Percentiles rank a stretch among this genome's conserved stretches.
Evolutionary conservation across 1,284 basidiomycete genomes (phyloP).

Genomic region (Apiotrichum laibachii): DNA sequence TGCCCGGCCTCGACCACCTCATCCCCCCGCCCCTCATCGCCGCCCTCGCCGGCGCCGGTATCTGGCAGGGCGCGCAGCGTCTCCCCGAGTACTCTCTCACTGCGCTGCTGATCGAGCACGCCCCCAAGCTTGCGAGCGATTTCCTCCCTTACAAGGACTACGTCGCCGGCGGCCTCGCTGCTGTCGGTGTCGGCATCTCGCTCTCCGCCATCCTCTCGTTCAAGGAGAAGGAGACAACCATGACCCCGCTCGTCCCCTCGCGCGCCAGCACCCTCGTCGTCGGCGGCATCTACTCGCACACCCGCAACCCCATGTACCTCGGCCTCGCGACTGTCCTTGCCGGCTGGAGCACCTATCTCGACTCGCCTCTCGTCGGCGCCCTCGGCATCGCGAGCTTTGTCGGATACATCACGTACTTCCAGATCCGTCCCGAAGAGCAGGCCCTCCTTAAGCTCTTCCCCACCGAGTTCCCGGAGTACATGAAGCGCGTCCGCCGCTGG

Average conservation of each 20-base stretch:
- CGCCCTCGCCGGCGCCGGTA: not conserved
- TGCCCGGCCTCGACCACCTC: conserved; percentile 9
- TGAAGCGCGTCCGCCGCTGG: conserved; percentile 1
- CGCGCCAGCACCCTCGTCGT: not conserved
- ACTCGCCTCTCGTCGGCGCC: conserved; percentile 1
- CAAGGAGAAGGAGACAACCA: conserved; percentile 1
- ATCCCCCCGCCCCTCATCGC: conserved; percentile 9
- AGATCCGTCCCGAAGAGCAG: conserved; percentile 12
- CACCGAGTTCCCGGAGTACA: conserved; percentile 1
- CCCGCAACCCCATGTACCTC: conserved; percentile 16
- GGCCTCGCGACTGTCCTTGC: not conserved
- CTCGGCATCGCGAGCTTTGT: conserved; percentile 5
- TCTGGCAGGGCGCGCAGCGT: not conserved
- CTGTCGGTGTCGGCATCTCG: conserved; percentile 1
- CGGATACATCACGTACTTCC: conserved; percentile 12
- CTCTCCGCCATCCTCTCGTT: not conserved
- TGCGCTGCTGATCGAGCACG: not conserved
- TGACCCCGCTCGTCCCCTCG: conserved; percentile 1
- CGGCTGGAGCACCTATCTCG: conserved; percentile 9
- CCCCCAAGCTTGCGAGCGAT: not conserved
- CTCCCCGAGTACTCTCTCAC: conserved; percentile 4
- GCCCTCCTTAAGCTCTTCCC: conserved; percentile 2
- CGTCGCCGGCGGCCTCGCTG: conserved; percentile 7
- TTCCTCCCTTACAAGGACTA: not conserved
- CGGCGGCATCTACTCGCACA: conserved; percentile 4